phyloP scores from a whole-genome alignment of 1,139 yeast species.

The Protomyces gravidus region DNA sequence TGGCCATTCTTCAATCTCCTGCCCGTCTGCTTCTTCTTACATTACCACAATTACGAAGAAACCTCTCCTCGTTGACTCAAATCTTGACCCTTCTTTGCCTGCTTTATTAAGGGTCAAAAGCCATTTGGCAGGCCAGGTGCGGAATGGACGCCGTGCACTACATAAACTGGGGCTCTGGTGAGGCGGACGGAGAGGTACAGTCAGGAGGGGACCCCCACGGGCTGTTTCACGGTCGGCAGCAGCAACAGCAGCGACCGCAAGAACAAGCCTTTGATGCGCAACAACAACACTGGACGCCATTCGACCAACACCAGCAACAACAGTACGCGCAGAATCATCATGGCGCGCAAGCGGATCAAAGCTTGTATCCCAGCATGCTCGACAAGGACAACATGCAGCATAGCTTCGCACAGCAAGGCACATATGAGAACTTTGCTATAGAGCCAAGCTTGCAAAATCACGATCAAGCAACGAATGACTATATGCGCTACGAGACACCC shows the following conservation, averaged over 20 bases:
- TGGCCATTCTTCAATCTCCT: no score
- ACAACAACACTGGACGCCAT: background rate
- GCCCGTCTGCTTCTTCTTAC: no score
- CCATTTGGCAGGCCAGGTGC: no score
- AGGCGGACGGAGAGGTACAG: background rate
- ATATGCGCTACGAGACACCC: background rate
- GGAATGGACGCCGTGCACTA: background rate
- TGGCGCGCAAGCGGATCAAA: no score
- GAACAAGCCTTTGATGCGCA: background rate
- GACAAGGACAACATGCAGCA: background rate
- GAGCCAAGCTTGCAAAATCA: background rate
- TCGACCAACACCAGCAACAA: background rate
- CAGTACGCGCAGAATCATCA: constrained; percentile 1
- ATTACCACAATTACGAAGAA: no score
- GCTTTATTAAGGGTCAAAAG: no score
- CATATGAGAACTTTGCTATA: background rate
- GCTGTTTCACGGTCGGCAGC: no score
- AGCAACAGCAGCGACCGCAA: constrained; percentile 7
- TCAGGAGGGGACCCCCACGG: no score
- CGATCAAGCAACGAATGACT: background rate
- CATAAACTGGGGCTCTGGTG: background rate
- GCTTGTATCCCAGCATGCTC: constrained; percentile 1
- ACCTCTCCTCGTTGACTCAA: no score
- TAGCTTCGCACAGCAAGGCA: background rate
- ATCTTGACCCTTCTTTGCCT: no score